Percentiles rank a stretch among this genome's conserved stretches.
These are phyloP conservation scores for Lotmaria passim DNA, from an alignment of 208 protist species.

Conservation along the genomic window DNA sequence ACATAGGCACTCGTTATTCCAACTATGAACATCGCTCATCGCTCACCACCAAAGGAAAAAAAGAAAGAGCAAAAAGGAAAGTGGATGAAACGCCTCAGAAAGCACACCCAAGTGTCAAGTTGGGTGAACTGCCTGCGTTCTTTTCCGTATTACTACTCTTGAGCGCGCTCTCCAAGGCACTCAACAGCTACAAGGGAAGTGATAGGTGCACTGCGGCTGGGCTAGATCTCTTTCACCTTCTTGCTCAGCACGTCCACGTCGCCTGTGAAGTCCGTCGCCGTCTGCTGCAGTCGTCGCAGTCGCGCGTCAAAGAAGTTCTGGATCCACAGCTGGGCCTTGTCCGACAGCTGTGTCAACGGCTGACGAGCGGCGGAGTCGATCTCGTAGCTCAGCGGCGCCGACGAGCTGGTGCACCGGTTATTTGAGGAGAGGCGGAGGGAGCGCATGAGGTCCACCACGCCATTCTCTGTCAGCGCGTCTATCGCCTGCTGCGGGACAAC, in stretches of 20 bases:
- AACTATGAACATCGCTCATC: too few relatives aligned
- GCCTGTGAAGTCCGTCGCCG: constrained; percentile 16
- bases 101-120: too few relatives aligned
- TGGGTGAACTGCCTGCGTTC: too few relatives aligned
- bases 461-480: constrained; percentile 35
- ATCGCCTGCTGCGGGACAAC: constrained; percentile 25
- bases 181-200: too few relatives aligned
- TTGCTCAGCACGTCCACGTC: constrained; percentile 22
- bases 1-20: too few relatives aligned
- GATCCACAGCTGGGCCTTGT: constrained; percentile 43
- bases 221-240: constrained; percentile 23
- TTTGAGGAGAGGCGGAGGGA: constrained; percentile 37
- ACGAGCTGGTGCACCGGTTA: neutral
- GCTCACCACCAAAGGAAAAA: too few relatives aligned
- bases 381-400: constrained; percentile 30
- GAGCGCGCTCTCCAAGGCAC: too few relatives aligned
- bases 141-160: too few relatives aligned
- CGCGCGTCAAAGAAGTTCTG: constrained; percentile 30
- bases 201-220: too few relatives aligned
- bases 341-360: constrained; percentile 43
- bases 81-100: too few relatives aligned
- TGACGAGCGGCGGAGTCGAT: constrained; percentile 26
- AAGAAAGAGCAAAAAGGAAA: too few relatives aligned
- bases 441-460: constrained; percentile 58
- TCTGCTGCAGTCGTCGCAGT: constrained; percentile 26